A percentile compares a stretch with the other conserved stretches of the same genome.
These are phyloP conservation scores for Pyrenopolyporus hunteri DNA, from an alignment of 495 filamentous ascomycete genomes.

Conservation along the genomic window DNA sequence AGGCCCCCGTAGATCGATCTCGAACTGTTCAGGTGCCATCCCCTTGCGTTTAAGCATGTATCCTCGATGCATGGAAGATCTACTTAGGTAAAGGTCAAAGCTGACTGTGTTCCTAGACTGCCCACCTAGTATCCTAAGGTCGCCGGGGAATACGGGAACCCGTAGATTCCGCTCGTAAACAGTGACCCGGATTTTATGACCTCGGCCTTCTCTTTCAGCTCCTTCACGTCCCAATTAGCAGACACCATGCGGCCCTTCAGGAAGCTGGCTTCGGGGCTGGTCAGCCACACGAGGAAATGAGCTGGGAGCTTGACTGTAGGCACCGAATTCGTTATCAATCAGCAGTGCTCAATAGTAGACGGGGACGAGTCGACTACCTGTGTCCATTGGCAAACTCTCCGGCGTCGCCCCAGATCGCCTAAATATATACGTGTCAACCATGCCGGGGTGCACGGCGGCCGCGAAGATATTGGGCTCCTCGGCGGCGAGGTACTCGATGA, in stretches of 20 bases:
- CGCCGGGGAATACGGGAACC: conserved; percentile 1
- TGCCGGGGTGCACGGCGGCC: conserved; percentile 50
- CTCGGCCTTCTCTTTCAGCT: conserved; percentile 37
- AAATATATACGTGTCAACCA: conserved; percentile 47
- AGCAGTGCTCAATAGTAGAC: neutral
- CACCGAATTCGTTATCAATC: neutral
- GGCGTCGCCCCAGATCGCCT: conserved; percentile 30
- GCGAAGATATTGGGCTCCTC: conserved; percentile 51
- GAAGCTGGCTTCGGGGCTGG: conserved; percentile 47
- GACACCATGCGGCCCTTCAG: conserved; percentile 49
- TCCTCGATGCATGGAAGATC: too few relatives aligned
- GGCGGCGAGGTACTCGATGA: conserved; percentile 48
- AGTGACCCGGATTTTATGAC: neutral
- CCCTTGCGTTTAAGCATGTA: too few relatives aligned
- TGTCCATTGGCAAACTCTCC: conserved; percentile 42
- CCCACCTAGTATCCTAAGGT: neutral
- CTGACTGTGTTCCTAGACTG: neutral
- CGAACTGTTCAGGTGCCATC: too few relatives aligned
- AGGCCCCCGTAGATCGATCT: too few relatives aligned
- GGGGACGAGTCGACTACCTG: conserved; percentile 22
- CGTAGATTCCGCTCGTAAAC: conserved; percentile 4
- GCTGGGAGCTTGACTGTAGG: conserved; percentile 41
- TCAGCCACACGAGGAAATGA: conserved; percentile 51
- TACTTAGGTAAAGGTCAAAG: too few relatives aligned
- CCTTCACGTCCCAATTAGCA: conserved; percentile 57